Percentiles rank a stretch among this genome's conserved stretches.
Conservation (phyloP, 2,329 filamentous ascomycete genomes). For the Ascochyta fabae region DNA sequence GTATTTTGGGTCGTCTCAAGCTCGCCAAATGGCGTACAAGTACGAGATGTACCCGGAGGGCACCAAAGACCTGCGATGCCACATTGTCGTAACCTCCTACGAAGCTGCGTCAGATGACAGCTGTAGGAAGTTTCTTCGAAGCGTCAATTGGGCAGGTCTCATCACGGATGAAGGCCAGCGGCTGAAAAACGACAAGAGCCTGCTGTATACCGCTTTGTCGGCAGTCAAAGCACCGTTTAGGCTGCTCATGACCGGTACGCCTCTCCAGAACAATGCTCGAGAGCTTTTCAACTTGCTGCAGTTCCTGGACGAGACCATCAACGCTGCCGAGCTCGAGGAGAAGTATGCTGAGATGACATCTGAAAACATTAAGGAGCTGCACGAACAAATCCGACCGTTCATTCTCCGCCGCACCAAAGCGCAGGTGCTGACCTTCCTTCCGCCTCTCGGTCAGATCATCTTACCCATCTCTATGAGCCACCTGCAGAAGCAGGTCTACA, state of each 20-base stretch:
- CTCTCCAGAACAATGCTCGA: conserved; percentile 91
- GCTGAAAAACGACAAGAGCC: conserved; percentile 88
- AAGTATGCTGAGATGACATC: conserved; percentile 80
- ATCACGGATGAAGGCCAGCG: conserved; percentile 96
- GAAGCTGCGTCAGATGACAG: conserved; percentile 81
- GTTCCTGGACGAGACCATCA: conserved; percentile 77
- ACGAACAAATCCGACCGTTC: conserved; percentile 78
- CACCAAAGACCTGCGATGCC: conserved; percentile 75
- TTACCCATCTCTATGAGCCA: conserved; percentile 94
- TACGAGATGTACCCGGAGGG: conserved; percentile 82
- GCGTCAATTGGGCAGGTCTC: conserved; percentile 82
- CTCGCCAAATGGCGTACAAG: conserved; percentile 77
- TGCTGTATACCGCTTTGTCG: conserved; percentile 77
- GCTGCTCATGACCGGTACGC: conserved; percentile 85
- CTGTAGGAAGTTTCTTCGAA: conserved; percentile 69
- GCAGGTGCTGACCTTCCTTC: conserved; percentile 88
- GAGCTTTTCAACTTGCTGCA: conserved; percentile 97
- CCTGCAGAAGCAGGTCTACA: conserved; percentile 92
- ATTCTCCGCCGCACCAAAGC: conserved; percentile 83
- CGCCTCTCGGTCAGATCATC: conserved; percentile 93
- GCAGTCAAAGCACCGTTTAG: conserved; percentile 81
- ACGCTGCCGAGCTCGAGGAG: conserved; percentile 76
- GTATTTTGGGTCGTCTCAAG: conserved; percentile 79
- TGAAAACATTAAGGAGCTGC: conserved; percentile 80
- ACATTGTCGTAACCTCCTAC: conserved; percentile 94